A percentile compares a stretch with the other conserved stretches of the same genome.
phyloP scores from a whole-genome alignment of 2,329 filamentous ascomycete species.

The Colletotrichum horii region DNA sequence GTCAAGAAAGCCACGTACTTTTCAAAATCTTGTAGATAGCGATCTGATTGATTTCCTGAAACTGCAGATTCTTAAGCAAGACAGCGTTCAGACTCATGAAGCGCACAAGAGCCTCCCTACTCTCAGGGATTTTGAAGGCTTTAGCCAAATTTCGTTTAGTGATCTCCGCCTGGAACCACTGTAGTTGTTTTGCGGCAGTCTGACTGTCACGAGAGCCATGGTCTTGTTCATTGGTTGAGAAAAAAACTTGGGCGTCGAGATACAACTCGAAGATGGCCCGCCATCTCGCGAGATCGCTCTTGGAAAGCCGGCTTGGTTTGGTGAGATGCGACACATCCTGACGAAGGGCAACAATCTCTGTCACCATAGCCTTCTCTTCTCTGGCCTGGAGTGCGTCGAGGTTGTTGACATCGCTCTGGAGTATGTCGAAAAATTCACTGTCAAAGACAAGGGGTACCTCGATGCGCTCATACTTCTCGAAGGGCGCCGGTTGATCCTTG shows the following conservation, averaged over 20 bases:
- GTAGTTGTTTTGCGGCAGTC: slow-evolving; percentile 70
- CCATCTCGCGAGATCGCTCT: slow-evolving; percentile 76
- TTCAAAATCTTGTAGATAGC: slow-evolving; percentile 87
- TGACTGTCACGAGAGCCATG: slow-evolving; percentile 70
- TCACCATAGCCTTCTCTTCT: slow-evolving; percentile 68
- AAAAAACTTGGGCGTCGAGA: slow-evolving; percentile 80
- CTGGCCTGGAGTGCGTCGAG: slow-evolving; percentile 71
- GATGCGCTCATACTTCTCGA: slow-evolving; percentile 44
- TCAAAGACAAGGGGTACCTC: slow-evolving; percentile 81
- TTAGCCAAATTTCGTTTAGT: slow-evolving; percentile 61
- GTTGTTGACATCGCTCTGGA: slow-evolving; percentile 73
- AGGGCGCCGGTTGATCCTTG: not conserved
- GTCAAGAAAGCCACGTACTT: slow-evolving; percentile 51
- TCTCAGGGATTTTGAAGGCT: slow-evolving; percentile 70
- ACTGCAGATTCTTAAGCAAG: slow-evolving; percentile 80
- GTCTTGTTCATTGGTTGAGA: slow-evolving; percentile 75
- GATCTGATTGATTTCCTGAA: slow-evolving; percentile 82
- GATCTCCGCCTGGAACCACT: slow-evolving; percentile 75
- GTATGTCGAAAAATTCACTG: slow-evolving; percentile 77
- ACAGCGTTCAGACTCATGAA: slow-evolving; percentile 77
- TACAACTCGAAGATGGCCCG: slow-evolving; percentile 84
- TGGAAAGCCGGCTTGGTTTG: slow-evolving; percentile 65
- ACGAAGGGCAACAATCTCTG: slow-evolving; percentile 69
- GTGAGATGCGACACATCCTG: slow-evolving; percentile 68
- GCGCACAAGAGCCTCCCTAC: slow-evolving; percentile 65